Base-by-base conservation (phyloP, 768 basidiomycete genomes). In the Jaapia argillacea region DNA sequence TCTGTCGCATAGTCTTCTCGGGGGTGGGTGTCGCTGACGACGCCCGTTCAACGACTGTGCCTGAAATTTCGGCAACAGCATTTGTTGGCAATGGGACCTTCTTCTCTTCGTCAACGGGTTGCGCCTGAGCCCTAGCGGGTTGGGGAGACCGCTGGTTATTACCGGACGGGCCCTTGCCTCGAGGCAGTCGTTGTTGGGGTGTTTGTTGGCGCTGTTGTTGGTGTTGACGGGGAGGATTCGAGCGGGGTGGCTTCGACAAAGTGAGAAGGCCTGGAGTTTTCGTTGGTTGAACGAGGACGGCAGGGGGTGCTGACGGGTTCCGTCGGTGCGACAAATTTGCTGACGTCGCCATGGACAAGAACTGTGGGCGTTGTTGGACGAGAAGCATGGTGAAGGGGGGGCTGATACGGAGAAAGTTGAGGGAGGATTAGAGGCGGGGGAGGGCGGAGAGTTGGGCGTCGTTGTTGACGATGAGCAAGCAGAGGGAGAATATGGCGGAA, bases 181-280 rank as follows among this genome's bases (percentile, higher is more conserved):
- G 68, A 36, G 69, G 62, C 12, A 64, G 57, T 45, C 58, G 54
- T 37, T 60, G 61, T 21, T 60, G 55, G 23, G 61, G 52, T 24
- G 65, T 60, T 20, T 63, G 47, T 26, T 63, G 56, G 0, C 58
- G 59, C 33, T 65, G 66, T n/a, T 55, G 58, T 18, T 56, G 65
- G 41, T 65, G 64, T 22, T 59, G 62, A 36, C 64, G 62, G 5
- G 61, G 63, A 0, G 57, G 48, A 4, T 58, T 55, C 39, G 58
- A 55, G 26, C 62, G 62, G 35, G 50, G 42, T 10, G 77, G 78
- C 67, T 78, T 81, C 43, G 81, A 75, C 40, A 87, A 69, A 39
- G 78, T 73, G 41, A 87, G 71, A 6, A 87, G 70, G 56, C 85
- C 85, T 0, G 84, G 85, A 0, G 76, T 83, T 43, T 72, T 71